These are phyloP conservation scores for Globisporangium camurandrum DNA, from an alignment of 352 stramenopile species.

Conservation along the genomic window DNA sequence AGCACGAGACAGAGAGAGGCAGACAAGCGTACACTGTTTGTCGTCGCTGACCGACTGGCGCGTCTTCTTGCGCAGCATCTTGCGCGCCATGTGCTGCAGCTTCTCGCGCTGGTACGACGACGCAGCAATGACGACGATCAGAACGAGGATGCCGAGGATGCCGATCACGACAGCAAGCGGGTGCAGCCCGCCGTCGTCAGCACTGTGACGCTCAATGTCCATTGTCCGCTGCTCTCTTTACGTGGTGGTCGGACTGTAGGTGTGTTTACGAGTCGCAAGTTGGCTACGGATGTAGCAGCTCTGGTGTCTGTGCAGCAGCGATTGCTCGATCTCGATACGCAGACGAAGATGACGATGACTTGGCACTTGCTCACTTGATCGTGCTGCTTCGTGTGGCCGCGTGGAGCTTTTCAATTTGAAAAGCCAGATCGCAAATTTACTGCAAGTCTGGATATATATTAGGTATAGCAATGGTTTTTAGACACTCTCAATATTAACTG, in stretches of 20 bases:
- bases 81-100: conserved; percentile 73
- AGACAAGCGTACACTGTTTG: conserved; percentile 24
- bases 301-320: no score
- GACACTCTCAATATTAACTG: no score
- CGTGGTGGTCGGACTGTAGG: not conserved
- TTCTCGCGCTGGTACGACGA: conserved; percentile 77
- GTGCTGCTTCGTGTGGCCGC: no score
- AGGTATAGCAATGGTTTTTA: no score
- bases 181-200: conserved; percentile 30
- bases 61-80: conserved; percentile 69
- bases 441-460: no score
- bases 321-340: no score
- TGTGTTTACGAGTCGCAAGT: not conserved
- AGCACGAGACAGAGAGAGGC: not conserved
- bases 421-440: no score
- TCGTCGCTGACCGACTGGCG: conserved; percentile 32
- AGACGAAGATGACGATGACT: no score
- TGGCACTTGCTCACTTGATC: no score
- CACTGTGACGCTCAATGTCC: conserved; percentile 11
- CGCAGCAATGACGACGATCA: conserved; percentile 60
- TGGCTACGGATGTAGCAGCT: no score
- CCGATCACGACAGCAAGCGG: conserved; percentile 59
- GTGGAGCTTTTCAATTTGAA: no score
- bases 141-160: conserved; percentile 42
- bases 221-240: not conserved